Base-by-base conservation (phyloP, 192 early-diverging fungal genomes). In the Kickxella alabastrina region DNA sequence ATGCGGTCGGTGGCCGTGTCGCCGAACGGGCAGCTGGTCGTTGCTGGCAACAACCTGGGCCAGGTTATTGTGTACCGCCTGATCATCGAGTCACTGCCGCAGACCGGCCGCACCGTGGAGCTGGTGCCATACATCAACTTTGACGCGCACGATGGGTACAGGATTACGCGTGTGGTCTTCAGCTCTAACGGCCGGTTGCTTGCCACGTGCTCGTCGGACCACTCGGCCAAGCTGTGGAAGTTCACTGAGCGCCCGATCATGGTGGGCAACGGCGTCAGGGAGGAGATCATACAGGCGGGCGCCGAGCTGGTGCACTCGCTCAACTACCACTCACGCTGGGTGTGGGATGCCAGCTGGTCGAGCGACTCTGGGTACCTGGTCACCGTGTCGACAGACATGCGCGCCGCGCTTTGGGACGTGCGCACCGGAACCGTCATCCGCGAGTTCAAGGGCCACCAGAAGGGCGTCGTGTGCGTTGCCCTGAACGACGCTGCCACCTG, bases 381-480 rank as follows among this genome's bases (percentile, higher is more conserved):
- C 44, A 77, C 75, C 9, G 67, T 70, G 10, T 77, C 75, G 6
- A 67, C 75, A 4, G 75, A 77, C 52, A 66, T 56, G 9, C 65
- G 56, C 0, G 68, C 68, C 1, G 68, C 64, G 31, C 75, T 77
- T 31, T 77, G 75, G 75, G 54, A 60, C 34, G 54, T 72, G 24
- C 23, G 25, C 23, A 57, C 28, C n/a, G 75, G 75, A 34, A 44
- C 56, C 17, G 37, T 71, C 37, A 77, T 71, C 28, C 75, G 75
- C 28, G 68, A 77, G 46, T 77, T 77, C 52, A 71, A 66, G 62
- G 68, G 75, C 48, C 75, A 77, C 26, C 57, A 58, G 21, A 70
- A 71, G 55, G 75, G 62, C 31, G 47, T 77, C 4, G 61, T 70
- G 12, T 70, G 68, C 43, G 68, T 77, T 21, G 75, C 75, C 17